Evolutionary conservation across 2,329 filamentous ascomycete species (phyloP), one percentile per base, ranked within the genome.

Genomic region (Verticillium nonalfalfae): DNA sequence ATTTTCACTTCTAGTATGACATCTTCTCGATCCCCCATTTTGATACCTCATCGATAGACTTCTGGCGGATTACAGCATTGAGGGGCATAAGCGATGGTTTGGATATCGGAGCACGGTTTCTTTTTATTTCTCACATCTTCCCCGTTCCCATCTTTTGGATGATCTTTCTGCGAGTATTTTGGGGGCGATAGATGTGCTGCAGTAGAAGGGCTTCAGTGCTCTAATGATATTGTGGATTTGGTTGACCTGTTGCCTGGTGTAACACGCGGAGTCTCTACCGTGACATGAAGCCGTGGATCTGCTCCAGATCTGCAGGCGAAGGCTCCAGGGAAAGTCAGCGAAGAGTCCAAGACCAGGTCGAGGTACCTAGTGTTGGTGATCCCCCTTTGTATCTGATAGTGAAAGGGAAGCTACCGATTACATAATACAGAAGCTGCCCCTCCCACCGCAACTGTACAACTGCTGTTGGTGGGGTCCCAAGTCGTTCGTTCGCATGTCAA

Each of bases 1-100:
- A 35, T 50, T 54, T 18, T 34, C 39, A 5, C 21, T 3, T 15
- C 15, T 40, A n/a, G 18, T 39, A 26, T 52, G 14, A 11, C 13
- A 9, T 13, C 34, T 35, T 33, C 50, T 31, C n/a, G 13, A 26
- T 36, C 31, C 40, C 7, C 26, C 50, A 26, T 59, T 45, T 59
- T 59, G 40, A 59, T 59, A 59, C 58, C 58, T 59, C 58, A 55
- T 36, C 58, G 18, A 59, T 54, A 59, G 58, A 59, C 58, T 55
- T 59, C 26, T 31, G 7, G 10, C n/a, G 57, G 38, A 35, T 21
- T 54, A 45, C 38, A 36, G 45, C 40, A 55, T 52, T 34, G 40
- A 38, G 58, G 45, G n/a, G 14, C 35, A n/a, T 58, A 14, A 58
- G 14, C 21, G 58, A 45, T 33, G 36, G 40, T 33, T 34, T 35